phyloP scores from a whole-genome alignment of 345 rosid species.

The Noccaea bulbosa region DNA sequence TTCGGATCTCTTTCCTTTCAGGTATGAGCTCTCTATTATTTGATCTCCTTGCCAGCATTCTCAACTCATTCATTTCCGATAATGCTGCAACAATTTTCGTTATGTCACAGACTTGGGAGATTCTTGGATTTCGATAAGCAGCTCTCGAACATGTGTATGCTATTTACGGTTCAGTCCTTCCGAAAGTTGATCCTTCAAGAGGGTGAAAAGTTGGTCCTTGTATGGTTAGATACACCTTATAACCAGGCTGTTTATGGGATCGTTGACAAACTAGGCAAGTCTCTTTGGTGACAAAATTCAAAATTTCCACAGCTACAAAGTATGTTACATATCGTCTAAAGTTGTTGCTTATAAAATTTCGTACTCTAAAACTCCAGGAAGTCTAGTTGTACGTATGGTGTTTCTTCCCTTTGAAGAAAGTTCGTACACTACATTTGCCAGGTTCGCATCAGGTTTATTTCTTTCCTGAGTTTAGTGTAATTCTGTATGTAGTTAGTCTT shows the following conservation, averaged over 20 bases:
- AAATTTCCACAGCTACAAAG: neutral
- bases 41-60: neutral
- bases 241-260: conserved; percentile 97
- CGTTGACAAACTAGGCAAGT: conserved; percentile 85
- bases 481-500: conserved; percentile 9
- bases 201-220: conserved; percentile 94
- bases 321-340: neutral
- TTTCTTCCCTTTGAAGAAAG: conserved; percentile 98
- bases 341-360: conserved; percentile 8
- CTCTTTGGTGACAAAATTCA: conserved; percentile 3
- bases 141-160: conserved; percentile 79
- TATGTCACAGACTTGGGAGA: conserved; percentile 58
- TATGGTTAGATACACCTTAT: conserved; percentile 93
- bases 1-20: conserved; percentile 78
- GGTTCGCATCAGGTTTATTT: conserved; percentile 94
- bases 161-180: conserved; percentile 85
- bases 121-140: conserved; percentile 63
- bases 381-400: conserved; percentile 93
- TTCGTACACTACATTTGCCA: conserved; percentile 91
- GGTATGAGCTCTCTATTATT: conserved; percentile 50
- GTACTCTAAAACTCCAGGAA: conserved; percentile 54
- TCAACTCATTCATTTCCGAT: conserved; percentile 17
- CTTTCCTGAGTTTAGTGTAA: conserved; percentile 49
- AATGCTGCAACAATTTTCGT: conserved; percentile 21
- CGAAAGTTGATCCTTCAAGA: conserved; percentile 92